phyloP scores from a whole-genome alignment of 2,329 filamentous ascomycete species.

The Lasiodiplodia citricola region DNA sequence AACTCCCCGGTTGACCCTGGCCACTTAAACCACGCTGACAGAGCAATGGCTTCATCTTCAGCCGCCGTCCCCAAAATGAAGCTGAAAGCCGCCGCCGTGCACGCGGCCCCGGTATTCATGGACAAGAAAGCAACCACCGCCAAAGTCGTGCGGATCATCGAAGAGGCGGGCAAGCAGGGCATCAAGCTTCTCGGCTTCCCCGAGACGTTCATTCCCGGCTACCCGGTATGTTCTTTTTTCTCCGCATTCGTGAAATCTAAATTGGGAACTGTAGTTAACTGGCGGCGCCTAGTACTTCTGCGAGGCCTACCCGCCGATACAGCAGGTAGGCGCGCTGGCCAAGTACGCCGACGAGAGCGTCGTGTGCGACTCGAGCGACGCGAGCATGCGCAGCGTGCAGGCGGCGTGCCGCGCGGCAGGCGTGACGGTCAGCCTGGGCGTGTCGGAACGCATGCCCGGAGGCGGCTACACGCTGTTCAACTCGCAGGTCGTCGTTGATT shows the following conservation, averaged over 20 bases:
- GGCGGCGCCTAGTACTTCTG: slow-evolving; percentile 37
- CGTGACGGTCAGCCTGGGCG: slow-evolving; percentile 42
- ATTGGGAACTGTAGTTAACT: not conserved
- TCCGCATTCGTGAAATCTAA: too few relatives aligned
- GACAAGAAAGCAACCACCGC: slow-evolving; percentile 42
- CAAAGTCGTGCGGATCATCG: slow-evolving; percentile 41
- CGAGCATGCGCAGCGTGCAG: slow-evolving; percentile 40
- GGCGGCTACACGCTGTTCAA: slow-evolving; percentile 45
- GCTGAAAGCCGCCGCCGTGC: slow-evolving; percentile 44
- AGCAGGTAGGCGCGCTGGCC: slow-evolving; percentile 40
- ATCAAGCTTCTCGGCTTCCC: slow-evolving; percentile 44
- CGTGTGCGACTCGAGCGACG: slow-evolving; percentile 38
- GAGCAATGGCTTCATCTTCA: not conserved
- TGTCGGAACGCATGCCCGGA: slow-evolving; percentile 41
- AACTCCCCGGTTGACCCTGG: not conserved
- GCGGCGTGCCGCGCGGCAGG: slow-evolving; percentile 39
- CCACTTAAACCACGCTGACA: not conserved
- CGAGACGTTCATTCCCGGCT: slow-evolving; percentile 45
- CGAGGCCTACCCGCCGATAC: slow-evolving; percentile 44
- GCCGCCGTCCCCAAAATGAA: slow-evolving; percentile 28
- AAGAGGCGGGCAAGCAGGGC: slow-evolving; percentile 38
- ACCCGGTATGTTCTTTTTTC: slow-evolving; percentile 34
- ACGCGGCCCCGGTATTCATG: slow-evolving; percentile 46
- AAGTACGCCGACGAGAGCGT: slow-evolving; percentile 44
- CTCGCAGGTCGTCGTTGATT: slow-evolving; percentile 43